phyloP scores from a whole-genome alignment of 2,329 filamentous ascomycete species.

The Penicillium corylophilum region DNA sequence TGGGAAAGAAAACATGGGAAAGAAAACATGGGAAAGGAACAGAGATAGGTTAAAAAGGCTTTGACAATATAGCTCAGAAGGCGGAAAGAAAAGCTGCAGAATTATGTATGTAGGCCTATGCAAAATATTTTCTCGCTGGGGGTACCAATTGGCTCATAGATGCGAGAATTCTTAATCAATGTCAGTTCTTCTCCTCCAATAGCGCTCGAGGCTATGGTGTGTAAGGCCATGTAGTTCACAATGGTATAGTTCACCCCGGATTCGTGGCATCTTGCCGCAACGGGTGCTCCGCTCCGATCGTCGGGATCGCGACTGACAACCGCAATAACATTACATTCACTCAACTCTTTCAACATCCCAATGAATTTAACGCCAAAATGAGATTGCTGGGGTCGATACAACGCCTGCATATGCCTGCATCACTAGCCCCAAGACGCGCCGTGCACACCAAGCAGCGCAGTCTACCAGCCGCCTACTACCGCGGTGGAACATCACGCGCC shows the following conservation, averaged over 20 bases:
- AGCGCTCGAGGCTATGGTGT: too few species aligned
- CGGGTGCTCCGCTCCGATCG: neutral
- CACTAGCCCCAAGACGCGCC: neutral
- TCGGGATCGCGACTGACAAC: neutral
- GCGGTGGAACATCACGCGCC: constrained; percentile 68
- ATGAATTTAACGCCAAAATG: neutral
- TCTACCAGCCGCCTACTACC: constrained; percentile 60
- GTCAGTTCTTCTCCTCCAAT: too few species aligned
- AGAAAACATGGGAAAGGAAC: too few species aligned
- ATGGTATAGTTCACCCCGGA: neutral
- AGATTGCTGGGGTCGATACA: neutral
- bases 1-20: too few species aligned
- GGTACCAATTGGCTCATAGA: too few species aligned
- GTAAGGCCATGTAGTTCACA: too few species aligned
- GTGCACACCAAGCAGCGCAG: constrained; percentile 27
- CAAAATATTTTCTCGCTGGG: too few species aligned
- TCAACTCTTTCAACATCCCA: neutral
- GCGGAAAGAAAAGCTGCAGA: too few species aligned
- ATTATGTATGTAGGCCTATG: too few species aligned
- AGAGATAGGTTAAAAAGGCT: too few species aligned
- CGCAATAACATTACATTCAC: neutral
- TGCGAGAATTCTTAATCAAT: too few species aligned
- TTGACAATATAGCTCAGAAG: too few species aligned
- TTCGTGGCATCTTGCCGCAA: neutral
- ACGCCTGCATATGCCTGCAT: neutral